Conservation (phyloP, 2,329 filamentous ascomycete genomes). For the Allantophomopsis cytisporea region DNA sequence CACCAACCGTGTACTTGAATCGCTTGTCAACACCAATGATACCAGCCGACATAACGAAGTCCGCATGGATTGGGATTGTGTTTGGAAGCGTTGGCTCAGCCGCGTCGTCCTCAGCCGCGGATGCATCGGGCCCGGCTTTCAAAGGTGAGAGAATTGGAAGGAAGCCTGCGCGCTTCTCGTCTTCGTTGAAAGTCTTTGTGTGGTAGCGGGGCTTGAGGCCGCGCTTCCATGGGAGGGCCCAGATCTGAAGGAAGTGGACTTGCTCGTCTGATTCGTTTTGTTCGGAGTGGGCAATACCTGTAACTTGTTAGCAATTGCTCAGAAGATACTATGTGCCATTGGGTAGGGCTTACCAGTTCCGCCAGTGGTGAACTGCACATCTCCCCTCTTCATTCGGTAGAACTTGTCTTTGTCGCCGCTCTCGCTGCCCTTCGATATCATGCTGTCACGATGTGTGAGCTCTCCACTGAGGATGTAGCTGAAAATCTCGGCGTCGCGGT, state of each 20-base stretch:
- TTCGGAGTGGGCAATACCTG: slow-evolving; percentile 65
- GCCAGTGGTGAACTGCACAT: slow-evolving; percentile 85
- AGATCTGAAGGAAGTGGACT: slow-evolving; percentile 82
- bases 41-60: slow-evolving; percentile 70
- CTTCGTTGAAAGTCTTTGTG: slow-evolving; percentile 59
- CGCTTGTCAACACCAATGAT: slow-evolving; percentile 51
- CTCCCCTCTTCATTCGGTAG: slow-evolving; percentile 60
- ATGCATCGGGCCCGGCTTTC: slow-evolving; percentile 50
- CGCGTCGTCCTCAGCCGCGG: slow-evolving; percentile 45
- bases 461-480: slow-evolving; percentile 76
- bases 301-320: slow-evolving; percentile 6
- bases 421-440: slow-evolving; percentile 58
- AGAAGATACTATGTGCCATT: neutral
- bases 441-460: slow-evolving; percentile 76
- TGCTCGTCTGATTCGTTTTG: slow-evolving; percentile 61
- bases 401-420: slow-evolving; percentile 42
- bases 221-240: slow-evolving; percentile 66
- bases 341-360: slow-evolving; percentile 42
- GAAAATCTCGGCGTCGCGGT: slow-evolving; percentile 84
- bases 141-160: slow-evolving; percentile 66
- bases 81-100: slow-evolving; percentile 45
- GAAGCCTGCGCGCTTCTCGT: slow-evolving; percentile 56
- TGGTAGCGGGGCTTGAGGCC: slow-evolving; percentile 66
- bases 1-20: slow-evolving; percentile 64
- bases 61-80: slow-evolving; percentile 75